phyloP scores from a whole-genome alignment of 805 yeast species.

The Candida methanosorbosa region DNA sequence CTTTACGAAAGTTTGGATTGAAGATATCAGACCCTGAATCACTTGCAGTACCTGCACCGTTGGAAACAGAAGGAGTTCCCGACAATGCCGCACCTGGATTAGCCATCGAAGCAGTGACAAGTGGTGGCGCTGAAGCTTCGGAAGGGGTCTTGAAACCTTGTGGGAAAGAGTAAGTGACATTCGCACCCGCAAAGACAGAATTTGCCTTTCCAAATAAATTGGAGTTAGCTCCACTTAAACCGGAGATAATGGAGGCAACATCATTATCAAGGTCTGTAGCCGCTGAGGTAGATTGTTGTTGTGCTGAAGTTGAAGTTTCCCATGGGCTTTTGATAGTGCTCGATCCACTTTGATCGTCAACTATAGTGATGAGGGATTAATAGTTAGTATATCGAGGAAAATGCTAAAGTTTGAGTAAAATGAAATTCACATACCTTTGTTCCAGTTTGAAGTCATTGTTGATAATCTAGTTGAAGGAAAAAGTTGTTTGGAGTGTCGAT shows the following conservation, averaged over 20 bases:
- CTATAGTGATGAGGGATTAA: too few relatives aligned
- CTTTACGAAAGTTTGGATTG: slow-evolving; percentile 13
- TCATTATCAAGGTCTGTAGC: slow-evolving; percentile 14
- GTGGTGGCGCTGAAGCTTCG: slow-evolving; percentile 1
- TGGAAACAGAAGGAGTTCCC: background rate
- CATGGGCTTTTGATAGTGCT: background rate
- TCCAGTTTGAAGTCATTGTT: too few relatives aligned
- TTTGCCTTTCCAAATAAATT: slow-evolving; percentile 15
- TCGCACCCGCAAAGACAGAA: slow-evolving; percentile 16
- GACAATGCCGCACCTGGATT: background rate
- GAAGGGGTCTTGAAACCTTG: background rate
- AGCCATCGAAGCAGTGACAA: background rate
- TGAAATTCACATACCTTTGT: too few relatives aligned
- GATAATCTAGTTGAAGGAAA: too few relatives aligned
- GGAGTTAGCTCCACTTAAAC: slow-evolving; percentile 16
- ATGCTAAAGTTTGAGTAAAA: too few relatives aligned
- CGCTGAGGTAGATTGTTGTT: background rate
- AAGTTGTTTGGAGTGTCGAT: too few relatives aligned
- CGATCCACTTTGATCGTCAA: too few relatives aligned
- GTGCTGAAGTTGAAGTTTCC: background rate
- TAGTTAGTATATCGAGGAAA: too few relatives aligned
- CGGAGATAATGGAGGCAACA: slow-evolving; percentile 24
- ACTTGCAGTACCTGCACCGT: slow-evolving; percentile 3
- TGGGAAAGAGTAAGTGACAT: slow-evolving; percentile 6
- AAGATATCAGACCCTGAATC: slow-evolving; percentile 24